These are phyloP conservation scores for Acacia concinna DNA, from an alignment of 331 rosid genomes.

Conservation along the genomic window DNA sequence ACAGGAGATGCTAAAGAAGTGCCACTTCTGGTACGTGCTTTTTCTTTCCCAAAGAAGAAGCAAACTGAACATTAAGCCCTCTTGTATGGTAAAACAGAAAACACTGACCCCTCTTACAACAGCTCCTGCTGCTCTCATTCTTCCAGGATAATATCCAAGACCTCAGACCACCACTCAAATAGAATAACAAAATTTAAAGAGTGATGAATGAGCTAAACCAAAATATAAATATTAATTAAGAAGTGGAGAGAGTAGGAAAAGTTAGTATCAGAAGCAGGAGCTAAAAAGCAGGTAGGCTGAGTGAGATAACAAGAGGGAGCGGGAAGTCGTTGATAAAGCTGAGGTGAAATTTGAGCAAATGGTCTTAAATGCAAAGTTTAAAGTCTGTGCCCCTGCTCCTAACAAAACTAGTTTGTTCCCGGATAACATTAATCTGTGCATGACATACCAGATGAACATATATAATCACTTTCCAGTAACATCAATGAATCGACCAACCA, in stretches of 20 bases:
- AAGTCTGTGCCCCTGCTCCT: slow-evolving; percentile 52
- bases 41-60: slow-evolving; percentile 25
- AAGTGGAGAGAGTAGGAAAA: slow-evolving; percentile 17
- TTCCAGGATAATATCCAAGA: slow-evolving; percentile 19
- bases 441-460: background rate
- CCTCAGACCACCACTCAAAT: slow-evolving; percentile 15
- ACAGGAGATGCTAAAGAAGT: background rate
- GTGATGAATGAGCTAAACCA: slow-evolving; percentile 16
- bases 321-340: slow-evolving; percentile 48
- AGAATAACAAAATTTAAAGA: slow-evolving; percentile 24
- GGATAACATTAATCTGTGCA: background rate
- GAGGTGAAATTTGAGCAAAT: slow-evolving; percentile 38
- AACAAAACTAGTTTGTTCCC: background rate
- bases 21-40: background rate
- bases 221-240: slow-evolving; percentile 20
- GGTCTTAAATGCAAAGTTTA: slow-evolving; percentile 93
- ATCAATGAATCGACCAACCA: background rate
- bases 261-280: slow-evolving; percentile 43
- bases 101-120: background rate
- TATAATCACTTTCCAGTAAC: background rate
- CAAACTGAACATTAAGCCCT: slow-evolving; percentile 38
- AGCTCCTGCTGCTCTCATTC: background rate
- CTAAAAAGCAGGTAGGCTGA: slow-evolving; percentile 41
- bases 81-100: background rate
- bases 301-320: slow-evolving; percentile 33